These are phyloP conservation scores for Ramalina intermedia DNA, from an alignment of 495 filamentous ascomycete species.

Conservation along the genomic window DNA sequence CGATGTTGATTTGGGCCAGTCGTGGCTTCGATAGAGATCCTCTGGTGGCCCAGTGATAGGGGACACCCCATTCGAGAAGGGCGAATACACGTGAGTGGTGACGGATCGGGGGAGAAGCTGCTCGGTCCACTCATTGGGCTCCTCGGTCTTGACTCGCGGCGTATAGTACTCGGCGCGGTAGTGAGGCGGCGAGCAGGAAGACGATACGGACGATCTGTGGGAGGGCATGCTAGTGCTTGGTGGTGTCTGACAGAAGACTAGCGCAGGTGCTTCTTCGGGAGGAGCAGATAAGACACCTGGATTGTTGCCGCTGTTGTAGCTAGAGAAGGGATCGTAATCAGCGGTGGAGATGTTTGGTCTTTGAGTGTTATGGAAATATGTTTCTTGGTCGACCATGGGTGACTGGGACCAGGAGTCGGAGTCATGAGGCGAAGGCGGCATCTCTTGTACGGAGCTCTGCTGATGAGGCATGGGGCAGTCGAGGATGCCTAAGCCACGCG, in stretches of 20 bases:
- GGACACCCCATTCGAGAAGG: slow-evolving; percentile 10
- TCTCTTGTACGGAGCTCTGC: slow-evolving; percentile 13
- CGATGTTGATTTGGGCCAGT: slow-evolving; percentile 10
- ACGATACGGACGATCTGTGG: slow-evolving; percentile 17
- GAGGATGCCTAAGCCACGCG: slow-evolving; percentile 16
- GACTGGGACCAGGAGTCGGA: slow-evolving; percentile 17
- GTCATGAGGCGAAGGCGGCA: slow-evolving; percentile 17
- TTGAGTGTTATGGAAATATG: slow-evolving; percentile 14
- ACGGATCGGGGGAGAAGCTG: slow-evolving; percentile 11
- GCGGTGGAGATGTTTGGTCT: slow-evolving; percentile 16
- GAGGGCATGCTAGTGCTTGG: slow-evolving; percentile 17
- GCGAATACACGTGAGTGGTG: slow-evolving; percentile 9
- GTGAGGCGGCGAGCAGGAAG: slow-evolving; percentile 14
- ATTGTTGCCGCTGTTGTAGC: slow-evolving; percentile 10
- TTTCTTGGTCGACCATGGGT: slow-evolving; percentile 18
- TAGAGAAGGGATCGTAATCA: slow-evolving; percentile 18
- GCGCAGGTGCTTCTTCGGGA: slow-evolving; percentile 17
- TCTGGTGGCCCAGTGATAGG: slow-evolving; percentile 10
- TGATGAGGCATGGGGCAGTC: slow-evolving; percentile 12
- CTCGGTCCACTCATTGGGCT: slow-evolving; percentile 16
- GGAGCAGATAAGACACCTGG: slow-evolving; percentile 10
- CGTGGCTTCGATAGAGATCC: slow-evolving; percentile 14
- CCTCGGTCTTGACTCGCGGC: slow-evolving; percentile 15
- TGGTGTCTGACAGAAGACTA: slow-evolving; percentile 17
- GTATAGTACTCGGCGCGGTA: slow-evolving; percentile 13